These are phyloP conservation scores for Trichoderma brevicompactum DNA, from an alignment of 2,329 filamentous ascomycete species.

Conservation along the genomic window DNA sequence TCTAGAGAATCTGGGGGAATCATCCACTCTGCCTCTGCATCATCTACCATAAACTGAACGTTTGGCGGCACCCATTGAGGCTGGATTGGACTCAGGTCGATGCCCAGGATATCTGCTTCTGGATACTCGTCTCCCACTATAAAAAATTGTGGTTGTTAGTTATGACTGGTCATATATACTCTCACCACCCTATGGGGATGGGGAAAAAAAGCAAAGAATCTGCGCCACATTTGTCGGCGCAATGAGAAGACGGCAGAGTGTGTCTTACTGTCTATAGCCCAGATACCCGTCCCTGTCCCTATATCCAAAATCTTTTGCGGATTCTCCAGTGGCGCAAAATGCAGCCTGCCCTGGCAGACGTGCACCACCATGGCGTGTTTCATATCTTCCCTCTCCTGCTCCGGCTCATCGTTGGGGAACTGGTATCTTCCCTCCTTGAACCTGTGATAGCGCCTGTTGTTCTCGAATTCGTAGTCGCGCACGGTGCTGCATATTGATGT, in stretches of 20 bases:
- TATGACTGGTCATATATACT: not conserved
- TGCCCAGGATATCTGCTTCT: constrained; percentile 44
- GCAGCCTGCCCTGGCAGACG: constrained; percentile 45
- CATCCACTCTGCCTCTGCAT: constrained; percentile 51
- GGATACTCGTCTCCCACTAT: constrained; percentile 46
- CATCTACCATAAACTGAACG: constrained; percentile 45
- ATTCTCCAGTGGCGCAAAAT: constrained; percentile 48
- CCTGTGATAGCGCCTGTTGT: constrained; percentile 49
- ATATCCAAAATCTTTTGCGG: constrained; percentile 48
- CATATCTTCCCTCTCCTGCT: constrained; percentile 51
- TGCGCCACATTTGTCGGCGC: not conserved
- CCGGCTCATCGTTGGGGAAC: constrained; percentile 50
- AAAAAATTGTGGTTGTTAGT: constrained; percentile 9
- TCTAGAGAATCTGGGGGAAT: constrained; percentile 38
- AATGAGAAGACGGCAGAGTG: not conserved
- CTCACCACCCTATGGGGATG: not conserved
- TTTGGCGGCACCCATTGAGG: constrained; percentile 42
- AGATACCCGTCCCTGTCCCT: constrained; percentile 44
- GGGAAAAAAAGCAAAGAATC: not conserved
- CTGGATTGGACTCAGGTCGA: constrained; percentile 48
- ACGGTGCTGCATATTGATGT: constrained; percentile 39
- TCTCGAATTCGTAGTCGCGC: constrained; percentile 49
- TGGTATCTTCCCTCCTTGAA: constrained; percentile 47
- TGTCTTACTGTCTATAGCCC: constrained; percentile 51
- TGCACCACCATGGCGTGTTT: constrained; percentile 47